Base-by-base conservation (phyloP, 2,329 filamentous ascomycete species). In the Xylaria sp. region DNA sequence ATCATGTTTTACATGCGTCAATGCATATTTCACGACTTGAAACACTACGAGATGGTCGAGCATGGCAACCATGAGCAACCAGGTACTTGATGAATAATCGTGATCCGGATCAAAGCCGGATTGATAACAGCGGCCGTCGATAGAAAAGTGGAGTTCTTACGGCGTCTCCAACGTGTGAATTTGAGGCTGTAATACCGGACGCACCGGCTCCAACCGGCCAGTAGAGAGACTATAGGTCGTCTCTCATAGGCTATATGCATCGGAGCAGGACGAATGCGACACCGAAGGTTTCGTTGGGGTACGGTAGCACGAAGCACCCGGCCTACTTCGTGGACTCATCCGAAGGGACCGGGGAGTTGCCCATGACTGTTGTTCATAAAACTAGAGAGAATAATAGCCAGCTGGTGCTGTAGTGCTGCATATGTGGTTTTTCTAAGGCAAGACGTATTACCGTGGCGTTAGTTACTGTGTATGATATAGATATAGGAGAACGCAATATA, bases 121-220 rank as follows among this genome's bases (percentile, higher is more conserved):
- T 39, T n/a, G 46, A 32, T 28, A 20, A 36, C 30, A 18, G 55
- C 34, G 8, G n/a, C 46, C 3, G 55, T 32, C 41, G 12, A 39
- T 30, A 13, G 39, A 60, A 55, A 65, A 46, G 56, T 45, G 56
- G 50, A 34, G 32, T 34, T 34, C 45, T 36, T n/a, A 20, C 58
- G 36, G 55, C 12, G 12, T 57, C 12, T 57, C 36, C 3, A 41
- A 30, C 13, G 55, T 20, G 43, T 32, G 25, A 45, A 25, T 30
- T 15, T 28, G 39, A 30, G 25, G 20, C 55, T n/a, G 55, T 30
- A 34, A 39, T 32, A 23, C 52, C 52, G 52, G n/a, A 32, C n/a
- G 52, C 52, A 15, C 32, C 52, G 53, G 57, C 30, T 53, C n/a
- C 30, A 30, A 15, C 32, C 52, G 53, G 57, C 30, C 58, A 39